Evolutionary conservation across 1,284 basidiomycete genomes (phyloP).

Genomic region (Tilletia caries): DNA sequence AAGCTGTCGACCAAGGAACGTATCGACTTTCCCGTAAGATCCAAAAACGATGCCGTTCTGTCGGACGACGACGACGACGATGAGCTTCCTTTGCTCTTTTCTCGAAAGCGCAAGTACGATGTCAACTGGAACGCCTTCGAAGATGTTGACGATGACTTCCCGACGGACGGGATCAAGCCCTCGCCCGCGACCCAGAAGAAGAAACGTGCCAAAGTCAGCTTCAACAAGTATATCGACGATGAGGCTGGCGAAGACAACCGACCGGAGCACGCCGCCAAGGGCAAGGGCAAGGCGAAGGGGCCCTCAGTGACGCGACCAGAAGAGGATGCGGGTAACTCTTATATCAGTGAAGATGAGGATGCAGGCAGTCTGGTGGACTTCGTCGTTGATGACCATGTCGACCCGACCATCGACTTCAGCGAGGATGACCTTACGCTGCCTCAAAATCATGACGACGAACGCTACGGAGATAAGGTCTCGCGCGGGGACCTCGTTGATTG

Average conservation of each 20-base stretch:
- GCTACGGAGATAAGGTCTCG: background rate
- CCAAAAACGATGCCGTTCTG: no score
- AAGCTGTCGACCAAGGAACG: no score
- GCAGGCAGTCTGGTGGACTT: constrained; percentile 3
- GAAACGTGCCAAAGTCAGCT: background rate
- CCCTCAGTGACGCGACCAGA: no score
- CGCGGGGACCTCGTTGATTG: background rate
- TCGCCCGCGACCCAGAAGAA: background rate
- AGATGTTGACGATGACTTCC: background rate
- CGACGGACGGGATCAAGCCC: no score
- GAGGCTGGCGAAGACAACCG: constrained; percentile 11
- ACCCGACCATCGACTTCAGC: background rate
- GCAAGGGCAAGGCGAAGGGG: background rate
- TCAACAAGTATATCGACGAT: background rate
- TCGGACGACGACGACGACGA: background rate
- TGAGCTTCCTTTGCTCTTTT: background rate
- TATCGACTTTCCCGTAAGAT: no score
- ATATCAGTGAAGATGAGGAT: background rate
- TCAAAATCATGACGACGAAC: background rate
- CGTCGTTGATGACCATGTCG: constrained; percentile 1
- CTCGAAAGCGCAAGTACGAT: constrained; percentile 8
- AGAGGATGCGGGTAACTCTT: no score
- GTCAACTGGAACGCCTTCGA: background rate
- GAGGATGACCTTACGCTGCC: background rate
- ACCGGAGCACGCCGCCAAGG: background rate